Conservation (phyloP, 169 alveolate genomes). For the Plasmodium vivax region DNA sequence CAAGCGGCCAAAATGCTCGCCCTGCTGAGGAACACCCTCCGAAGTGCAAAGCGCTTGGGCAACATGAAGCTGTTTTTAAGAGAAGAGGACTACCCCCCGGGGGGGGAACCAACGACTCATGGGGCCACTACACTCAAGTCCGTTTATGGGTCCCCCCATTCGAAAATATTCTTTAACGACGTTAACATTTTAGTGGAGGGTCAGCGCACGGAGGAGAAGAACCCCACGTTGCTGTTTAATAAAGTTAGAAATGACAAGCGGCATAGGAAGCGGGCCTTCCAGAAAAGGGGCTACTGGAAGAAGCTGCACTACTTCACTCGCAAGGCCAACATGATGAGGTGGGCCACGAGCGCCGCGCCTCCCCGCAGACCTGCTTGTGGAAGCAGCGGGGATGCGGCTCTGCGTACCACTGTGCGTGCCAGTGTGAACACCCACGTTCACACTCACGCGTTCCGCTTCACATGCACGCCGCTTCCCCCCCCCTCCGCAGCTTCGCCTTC, state of each 20-base stretch:
- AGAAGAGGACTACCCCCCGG: conserved; percentile 1
- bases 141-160: not conserved
- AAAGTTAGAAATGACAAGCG: conserved; percentile 57
- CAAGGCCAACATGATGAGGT: conserved; percentile 67
- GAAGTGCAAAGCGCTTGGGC: conserved; percentile 4
- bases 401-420: too few species aligned
- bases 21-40: conserved; percentile 19
- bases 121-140: not conserved
- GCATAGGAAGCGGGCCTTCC: conserved; percentile 65
- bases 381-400: too few species aligned
- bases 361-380: not conserved
- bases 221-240: conserved; percentile 28
- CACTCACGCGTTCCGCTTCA: too few species aligned
- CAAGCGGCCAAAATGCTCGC: conserved; percentile 28
- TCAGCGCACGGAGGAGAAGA: conserved; percentile 2
- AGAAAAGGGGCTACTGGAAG: conserved; percentile 74
- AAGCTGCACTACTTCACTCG: conserved; percentile 64
- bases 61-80: conserved; percentile 34
- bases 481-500: conserved; percentile 48
- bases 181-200: conserved; percentile 11
- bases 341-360: not conserved
- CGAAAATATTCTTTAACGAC: conserved; percentile 45
- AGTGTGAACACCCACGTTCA: not conserved
- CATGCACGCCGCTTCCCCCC: not conserved
- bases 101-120: not conserved